Evolutionary conservation across 139 green algal species (phyloP).

Genomic region (Asterochloris sp.): DNA sequence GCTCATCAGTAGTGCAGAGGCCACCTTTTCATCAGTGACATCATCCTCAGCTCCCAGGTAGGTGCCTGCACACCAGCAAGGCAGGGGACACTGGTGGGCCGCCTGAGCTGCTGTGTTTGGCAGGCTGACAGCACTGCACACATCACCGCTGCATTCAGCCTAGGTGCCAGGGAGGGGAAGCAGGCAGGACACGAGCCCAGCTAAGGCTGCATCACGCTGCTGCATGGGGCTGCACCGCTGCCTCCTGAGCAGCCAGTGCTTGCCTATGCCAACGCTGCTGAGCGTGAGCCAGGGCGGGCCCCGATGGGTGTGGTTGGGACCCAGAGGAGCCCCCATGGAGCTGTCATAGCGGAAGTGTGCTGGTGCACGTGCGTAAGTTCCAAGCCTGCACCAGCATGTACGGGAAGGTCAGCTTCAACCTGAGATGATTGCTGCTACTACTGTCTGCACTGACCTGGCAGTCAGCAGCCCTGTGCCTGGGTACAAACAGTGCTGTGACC

Average conservation of each 20-base stretch:
- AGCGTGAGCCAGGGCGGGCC: conserved; percentile 34
- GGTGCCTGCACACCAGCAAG: conserved; percentile 30
- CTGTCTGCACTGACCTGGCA: background rate
- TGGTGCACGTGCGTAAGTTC: background rate
- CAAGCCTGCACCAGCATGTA: background rate
- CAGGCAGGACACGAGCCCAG: too few species aligned
- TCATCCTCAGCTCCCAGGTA: conserved; percentile 61
- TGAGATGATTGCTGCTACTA: background rate
- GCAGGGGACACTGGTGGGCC: too few species aligned
- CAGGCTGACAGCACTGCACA: too few species aligned
- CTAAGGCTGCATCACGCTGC: conserved; percentile 20
- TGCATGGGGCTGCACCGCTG: background rate
- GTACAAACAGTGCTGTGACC: background rate
- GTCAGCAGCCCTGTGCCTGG: background rate
- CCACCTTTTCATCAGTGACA: conserved; percentile 55
- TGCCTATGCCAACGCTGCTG: conserved; percentile 42
- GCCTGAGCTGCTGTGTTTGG: too few species aligned
- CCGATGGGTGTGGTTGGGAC: conserved; percentile 17
- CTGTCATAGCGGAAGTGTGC: conserved; percentile 6
- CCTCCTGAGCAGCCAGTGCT: background rate
- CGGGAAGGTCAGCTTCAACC: background rate
- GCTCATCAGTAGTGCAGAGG: conserved; percentile 15
- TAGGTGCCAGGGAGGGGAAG: too few species aligned
- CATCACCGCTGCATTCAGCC: too few species aligned
- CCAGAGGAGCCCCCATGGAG: conserved; percentile 16